Evolutionary conservation across 2,329 filamentous ascomycete genomes (phyloP).

Genomic region (Cordyceps cicadae): DNA sequence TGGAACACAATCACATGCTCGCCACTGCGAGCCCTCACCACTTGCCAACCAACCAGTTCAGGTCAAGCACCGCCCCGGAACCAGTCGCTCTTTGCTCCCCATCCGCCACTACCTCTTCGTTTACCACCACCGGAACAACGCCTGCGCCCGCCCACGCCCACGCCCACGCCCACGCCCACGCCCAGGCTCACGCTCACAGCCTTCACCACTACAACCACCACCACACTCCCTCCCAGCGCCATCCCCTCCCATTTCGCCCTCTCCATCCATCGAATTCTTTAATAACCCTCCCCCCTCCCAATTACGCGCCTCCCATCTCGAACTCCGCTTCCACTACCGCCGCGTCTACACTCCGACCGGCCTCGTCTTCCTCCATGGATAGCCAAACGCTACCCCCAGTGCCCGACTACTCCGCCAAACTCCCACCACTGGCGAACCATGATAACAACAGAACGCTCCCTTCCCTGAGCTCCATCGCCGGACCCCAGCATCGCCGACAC

Average conservation of each 20-base stretch:
- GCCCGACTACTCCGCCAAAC: constrained; percentile 22
- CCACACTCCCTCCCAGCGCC: constrained; percentile 13
- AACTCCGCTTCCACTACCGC: background rate
- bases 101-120: background rate
- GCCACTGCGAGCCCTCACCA: constrained; percentile 9
- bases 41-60: too few species aligned
- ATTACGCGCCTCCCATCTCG: background rate
- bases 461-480: constrained; percentile 28
- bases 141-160: background rate
- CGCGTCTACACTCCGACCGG: background rate
- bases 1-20: constrained; percentile 20
- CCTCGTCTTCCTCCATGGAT: constrained; percentile 4
- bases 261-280: background rate
- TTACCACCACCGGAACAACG: background rate
- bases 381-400: constrained; percentile 6
- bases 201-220: constrained; percentile 11
- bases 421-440: constrained; percentile 18
- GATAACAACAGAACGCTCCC: constrained; percentile 26
- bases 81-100: background rate
- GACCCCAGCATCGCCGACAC: constrained; percentile 19
- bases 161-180: constrained; percentile 12
- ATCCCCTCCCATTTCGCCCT: constrained; percentile 16
- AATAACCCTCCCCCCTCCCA: constrained; percentile 1
- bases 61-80: background rate
- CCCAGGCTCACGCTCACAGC: constrained; percentile 17